Base-by-base conservation (phyloP, 805 yeast genomes). In the Ogataea nonfermentans region DNA sequence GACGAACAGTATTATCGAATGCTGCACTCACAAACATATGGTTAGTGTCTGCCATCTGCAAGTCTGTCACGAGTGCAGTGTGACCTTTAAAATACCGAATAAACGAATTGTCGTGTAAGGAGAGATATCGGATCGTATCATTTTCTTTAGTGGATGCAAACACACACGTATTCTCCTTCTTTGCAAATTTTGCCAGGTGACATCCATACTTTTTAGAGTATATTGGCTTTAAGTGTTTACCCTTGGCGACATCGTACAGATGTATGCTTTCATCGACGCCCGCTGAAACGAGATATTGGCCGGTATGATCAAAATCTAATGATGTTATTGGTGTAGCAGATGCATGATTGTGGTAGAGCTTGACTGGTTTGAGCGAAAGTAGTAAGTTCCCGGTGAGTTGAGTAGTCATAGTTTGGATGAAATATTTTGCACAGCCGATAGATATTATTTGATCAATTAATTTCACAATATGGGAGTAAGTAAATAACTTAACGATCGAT, bases 121-220 rank as follows among this genome's bases (percentile, higher is more conserved):
- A 79, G 28, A 93, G 67, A 53, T 84, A 81, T 48, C 98, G 68
- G 17, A 93, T 74, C 10, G 79, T 78, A 55, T 85, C 78, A 47
- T 86, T 90, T 35, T 77, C 81, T 57, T 79, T 76, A 0, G 98
- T 88, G 4, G 96, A 84, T 1, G 95, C 89, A 57, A 84, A 86
- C 2, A 63, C 41, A 11, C 91, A 69, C 53, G 93, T 82, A 51
- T 81, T 79, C 14, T 56, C 41, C 75, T 71, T 31, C 79, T 72
- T 54, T 84, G 96, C 80, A 60, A 93, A 93, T 32, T 79, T 71
- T 2, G 96, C 96, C 26, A 86, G 63, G 55, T 87, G 89, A 41
- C 89, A 85, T 1, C 99, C 99, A 53, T 93, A 93, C 57, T 93
- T 93, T 64, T 89, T 90, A 20, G 93, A 81, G 43, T 77, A 81